Evolutionary conservation across 192 early-diverging fungal species (phyloP).

Genomic region (Podila verticillata): DNA sequence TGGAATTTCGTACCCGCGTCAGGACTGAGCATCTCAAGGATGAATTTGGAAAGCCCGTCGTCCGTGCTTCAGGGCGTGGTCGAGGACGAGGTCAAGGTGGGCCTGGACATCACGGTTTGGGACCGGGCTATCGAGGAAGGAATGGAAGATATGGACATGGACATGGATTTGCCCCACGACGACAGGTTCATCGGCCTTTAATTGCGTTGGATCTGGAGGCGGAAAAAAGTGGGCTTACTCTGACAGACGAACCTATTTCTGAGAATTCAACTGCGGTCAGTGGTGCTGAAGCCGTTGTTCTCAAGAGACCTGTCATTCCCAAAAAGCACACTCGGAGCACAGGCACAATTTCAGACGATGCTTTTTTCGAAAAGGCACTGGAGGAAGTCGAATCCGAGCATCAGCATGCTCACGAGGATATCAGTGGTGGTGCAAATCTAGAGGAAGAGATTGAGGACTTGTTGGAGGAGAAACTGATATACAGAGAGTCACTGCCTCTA

Average conservation of each 20-base stretch:
- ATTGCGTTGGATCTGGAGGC: conserved; percentile 25
- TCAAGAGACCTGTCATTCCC: background rate
- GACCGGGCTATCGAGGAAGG: background rate
- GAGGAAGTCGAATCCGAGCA: conserved; percentile 16
- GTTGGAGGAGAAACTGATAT: background rate
- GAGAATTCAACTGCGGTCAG: too few species aligned
- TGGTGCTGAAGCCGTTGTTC: background rate
- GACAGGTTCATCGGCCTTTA: conserved; percentile 25
- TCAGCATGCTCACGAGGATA: background rate
- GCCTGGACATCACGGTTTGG: background rate
- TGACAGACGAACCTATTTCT: too few species aligned
- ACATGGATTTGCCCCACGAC: conserved; percentile 6
- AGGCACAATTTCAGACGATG: conserved; percentile 47
- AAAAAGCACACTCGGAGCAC: conserved; percentile 41
- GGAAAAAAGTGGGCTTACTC: background rate
- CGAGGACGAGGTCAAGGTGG: background rate
- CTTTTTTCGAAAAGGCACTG: conserved; percentile 43
- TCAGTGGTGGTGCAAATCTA: background rate
- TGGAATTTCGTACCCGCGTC: conserved; percentile 45
- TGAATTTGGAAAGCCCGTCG: conserved; percentile 27
- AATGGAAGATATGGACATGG: conserved; percentile 1
- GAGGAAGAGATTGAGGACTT: conserved; percentile 12
- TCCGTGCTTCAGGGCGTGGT: background rate
- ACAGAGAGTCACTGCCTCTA: conserved; percentile 20
- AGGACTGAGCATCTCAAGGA: conserved; percentile 47